phyloP scores from a whole-genome alignment of 1,284 basidiomycete genomes.

The Cerrena zonata region DNA sequence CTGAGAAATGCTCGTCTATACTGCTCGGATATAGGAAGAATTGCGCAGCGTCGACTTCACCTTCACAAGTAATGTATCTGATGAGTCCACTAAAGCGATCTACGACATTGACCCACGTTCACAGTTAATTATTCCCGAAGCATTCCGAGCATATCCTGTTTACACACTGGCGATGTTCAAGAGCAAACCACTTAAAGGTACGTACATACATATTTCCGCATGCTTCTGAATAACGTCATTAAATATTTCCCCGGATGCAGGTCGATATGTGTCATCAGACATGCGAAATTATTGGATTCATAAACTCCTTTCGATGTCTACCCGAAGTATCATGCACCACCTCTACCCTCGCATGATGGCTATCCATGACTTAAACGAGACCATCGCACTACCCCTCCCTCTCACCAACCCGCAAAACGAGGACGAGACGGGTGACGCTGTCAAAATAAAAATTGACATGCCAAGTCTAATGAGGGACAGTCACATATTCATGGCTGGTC shows the following conservation, averaged over 20 bases:
- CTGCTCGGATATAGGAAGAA: slow-evolving; percentile 85
- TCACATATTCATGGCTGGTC: slow-evolving; percentile 83
- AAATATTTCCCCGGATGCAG: slow-evolving; percentile 31
- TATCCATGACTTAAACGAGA: slow-evolving; percentile 77
- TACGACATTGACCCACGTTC: slow-evolving; percentile 1
- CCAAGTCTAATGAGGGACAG: slow-evolving; percentile 82
- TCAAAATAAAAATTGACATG: slow-evolving; percentile 54
- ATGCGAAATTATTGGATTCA: slow-evolving; percentile 86
- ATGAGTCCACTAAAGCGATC: not conserved
- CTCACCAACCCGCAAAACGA: slow-evolving; percentile 40
- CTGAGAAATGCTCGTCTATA: slow-evolving; percentile 80
- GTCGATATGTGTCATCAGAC: slow-evolving; percentile 84
- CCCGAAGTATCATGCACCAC: slow-evolving; percentile 68
- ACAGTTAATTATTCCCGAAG: slow-evolving; percentile 92
- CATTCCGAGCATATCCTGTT: slow-evolving; percentile 83
- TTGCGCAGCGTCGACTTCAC: slow-evolving; percentile 79
- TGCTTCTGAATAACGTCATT: slow-evolving; percentile 2
- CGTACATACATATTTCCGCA: slow-evolving; percentile 11
- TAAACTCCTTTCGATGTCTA: slow-evolving; percentile 65
- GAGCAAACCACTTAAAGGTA: slow-evolving; percentile 87
- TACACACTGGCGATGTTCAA: slow-evolving; percentile 85
- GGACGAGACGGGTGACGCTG: not conserved
- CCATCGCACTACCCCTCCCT: slow-evolving; percentile 64
- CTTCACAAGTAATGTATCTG: slow-evolving; percentile 65
- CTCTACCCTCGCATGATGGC: slow-evolving; percentile 89